These are phyloP conservation scores for Cyphellophora attinorum DNA, from an alignment of 2,329 filamentous ascomycete genomes.

Conservation along the genomic window DNA sequence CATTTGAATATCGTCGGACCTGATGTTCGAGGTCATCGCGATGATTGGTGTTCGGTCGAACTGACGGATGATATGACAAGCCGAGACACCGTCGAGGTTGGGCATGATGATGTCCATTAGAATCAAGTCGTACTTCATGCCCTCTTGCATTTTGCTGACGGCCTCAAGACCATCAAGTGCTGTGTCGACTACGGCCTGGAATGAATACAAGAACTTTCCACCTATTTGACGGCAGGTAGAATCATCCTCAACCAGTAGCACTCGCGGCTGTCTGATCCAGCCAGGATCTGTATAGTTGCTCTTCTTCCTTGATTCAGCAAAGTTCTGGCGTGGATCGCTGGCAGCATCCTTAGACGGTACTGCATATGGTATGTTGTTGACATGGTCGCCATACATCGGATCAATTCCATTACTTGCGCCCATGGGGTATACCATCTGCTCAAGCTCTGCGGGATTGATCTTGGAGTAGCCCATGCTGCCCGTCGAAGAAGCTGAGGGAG, in stretches of 20 bases:
- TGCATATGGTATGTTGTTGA: conserved; percentile 85
- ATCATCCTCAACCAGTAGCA: conserved; percentile 82
- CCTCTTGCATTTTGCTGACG: conserved; percentile 69
- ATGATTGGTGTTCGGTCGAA: conserved; percentile 80
- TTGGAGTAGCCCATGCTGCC: conserved; percentile 41
- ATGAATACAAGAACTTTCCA: conserved; percentile 57
- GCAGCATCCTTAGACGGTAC: conserved; percentile 58
- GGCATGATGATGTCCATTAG: conserved; percentile 98
- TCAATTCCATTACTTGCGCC: conserved; percentile 87
- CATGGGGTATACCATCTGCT: conserved; percentile 78
- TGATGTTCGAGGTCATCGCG: conserved; percentile 97
- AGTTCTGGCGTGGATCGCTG: conserved; percentile 36
- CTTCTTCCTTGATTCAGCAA: conserved; percentile 49
- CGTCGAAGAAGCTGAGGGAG: conserved; percentile 35
- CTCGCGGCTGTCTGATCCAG: conserved; percentile 61
- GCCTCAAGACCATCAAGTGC: conserved; percentile 82
- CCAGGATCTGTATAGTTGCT: conserved; percentile 52
- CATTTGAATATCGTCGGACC: conserved; percentile 90
- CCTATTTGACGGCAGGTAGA: conserved; percentile 58
- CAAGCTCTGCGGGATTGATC: conserved; percentile 46
- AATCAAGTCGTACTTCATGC: conserved; percentile 59
- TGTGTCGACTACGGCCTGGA: conserved; percentile 54
- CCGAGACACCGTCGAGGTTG: conserved; percentile 85
- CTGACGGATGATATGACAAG: conserved; percentile 85
- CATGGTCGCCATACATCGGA: conserved; percentile 87